Percentiles rank a stretch among this genome's conserved stretches.
Evolutionary conservation across 1,284 basidiomycete species (phyloP).

Genomic region (Heliocybe sulcata): DNA sequence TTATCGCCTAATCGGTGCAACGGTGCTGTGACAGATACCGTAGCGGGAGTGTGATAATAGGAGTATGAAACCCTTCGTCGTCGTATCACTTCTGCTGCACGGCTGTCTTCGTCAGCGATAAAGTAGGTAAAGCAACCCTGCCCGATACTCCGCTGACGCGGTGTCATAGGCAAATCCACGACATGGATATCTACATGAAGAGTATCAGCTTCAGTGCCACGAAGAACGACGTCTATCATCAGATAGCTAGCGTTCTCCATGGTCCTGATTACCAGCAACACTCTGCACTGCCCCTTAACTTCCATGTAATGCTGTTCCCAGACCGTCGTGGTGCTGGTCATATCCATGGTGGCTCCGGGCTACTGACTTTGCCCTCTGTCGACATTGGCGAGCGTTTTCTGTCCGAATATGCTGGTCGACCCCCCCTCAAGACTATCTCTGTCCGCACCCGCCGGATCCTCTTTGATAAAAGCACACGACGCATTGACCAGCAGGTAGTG

Average conservation of each 20-base stretch:
- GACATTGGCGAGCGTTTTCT: slow-evolving; percentile 37
- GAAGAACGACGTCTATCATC: slow-evolving; percentile 24
- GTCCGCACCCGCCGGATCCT: slow-evolving; percentile 25
- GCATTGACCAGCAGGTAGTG: slow-evolving; percentile 27
- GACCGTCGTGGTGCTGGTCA: slow-evolving; percentile 17
- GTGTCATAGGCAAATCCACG: slow-evolving; percentile 3
- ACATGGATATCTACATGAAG: slow-evolving; percentile 28
- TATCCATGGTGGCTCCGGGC: slow-evolving; percentile 32
- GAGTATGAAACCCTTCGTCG: no score
- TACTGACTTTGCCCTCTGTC: slow-evolving; percentile 38
- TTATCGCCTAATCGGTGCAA: no score
- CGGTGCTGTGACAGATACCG: no score
- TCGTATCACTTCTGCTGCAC: no score
- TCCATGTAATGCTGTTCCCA: slow-evolving; percentile 37
- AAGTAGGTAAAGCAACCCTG: no score
- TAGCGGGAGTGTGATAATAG: no score
- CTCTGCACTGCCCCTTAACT: slow-evolving; percentile 33
- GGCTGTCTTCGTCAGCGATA: no score
- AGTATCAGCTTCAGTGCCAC: slow-evolving; percentile 28
- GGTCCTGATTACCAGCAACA: slow-evolving; percentile 24
- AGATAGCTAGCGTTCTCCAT: slow-evolving; percentile 40
- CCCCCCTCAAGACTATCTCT: slow-evolving; percentile 14
- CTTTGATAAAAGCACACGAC: slow-evolving; percentile 29
- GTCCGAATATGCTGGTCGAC: slow-evolving; percentile 27
- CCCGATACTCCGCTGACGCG: no score